These are phyloP conservation scores for Colletotrichum camelliae DNA, from an alignment of 2,329 filamentous ascomycete genomes.

Conservation along the genomic window DNA sequence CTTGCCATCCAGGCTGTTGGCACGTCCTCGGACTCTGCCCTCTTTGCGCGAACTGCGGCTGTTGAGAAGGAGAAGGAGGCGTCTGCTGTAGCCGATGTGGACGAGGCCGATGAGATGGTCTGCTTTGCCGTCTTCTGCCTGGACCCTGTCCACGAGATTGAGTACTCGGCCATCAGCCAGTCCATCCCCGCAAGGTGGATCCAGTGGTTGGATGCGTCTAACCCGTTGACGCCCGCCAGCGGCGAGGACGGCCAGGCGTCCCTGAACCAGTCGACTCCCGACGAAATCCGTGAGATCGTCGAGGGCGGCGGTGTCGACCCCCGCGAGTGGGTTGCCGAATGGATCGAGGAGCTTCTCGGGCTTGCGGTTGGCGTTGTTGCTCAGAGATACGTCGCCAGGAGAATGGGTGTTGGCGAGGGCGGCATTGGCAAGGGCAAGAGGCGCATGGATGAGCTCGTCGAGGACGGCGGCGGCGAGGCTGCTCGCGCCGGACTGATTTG, in stretches of 20 bases:
- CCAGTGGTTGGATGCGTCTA: conserved; percentile 84
- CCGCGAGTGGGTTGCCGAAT: conserved; percentile 95
- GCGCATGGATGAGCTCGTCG: conserved; percentile 59
- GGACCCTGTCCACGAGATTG: conserved; percentile 91
- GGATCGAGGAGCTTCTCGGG: conserved; percentile 87
- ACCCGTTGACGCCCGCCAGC: conserved; percentile 58
- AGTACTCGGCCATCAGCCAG: conserved; percentile 85
- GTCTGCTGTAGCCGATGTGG: conserved; percentile 55
- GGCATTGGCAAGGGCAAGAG: conserved; percentile 67
- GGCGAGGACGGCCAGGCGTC: conserved; percentile 50
- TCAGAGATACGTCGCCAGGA: conserved; percentile 90
- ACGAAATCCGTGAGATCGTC: conserved; percentile 88
- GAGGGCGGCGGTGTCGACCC: conserved; percentile 80
- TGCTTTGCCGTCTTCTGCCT: conserved; percentile 80
- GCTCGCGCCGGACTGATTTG: conserved; percentile 22
- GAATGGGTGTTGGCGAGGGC: conserved; percentile 95
- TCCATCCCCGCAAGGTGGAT: conserved; percentile 84
- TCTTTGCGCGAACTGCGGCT: conserved; percentile 68
- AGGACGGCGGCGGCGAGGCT: conserved; percentile 38
- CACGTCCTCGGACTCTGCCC: conserved; percentile 64
- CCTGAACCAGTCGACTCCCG: conserved; percentile 60
- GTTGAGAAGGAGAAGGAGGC: conserved; percentile 61
- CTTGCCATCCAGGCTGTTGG: conserved; percentile 89
- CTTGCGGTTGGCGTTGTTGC: conserved; percentile 85
- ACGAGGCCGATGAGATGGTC: conserved; percentile 65